Percentiles rank a stretch among this genome's conserved stretches.
Conservation (phyloP, 352 stramenopile genomes). For the Globisporangium splendens region DNA sequence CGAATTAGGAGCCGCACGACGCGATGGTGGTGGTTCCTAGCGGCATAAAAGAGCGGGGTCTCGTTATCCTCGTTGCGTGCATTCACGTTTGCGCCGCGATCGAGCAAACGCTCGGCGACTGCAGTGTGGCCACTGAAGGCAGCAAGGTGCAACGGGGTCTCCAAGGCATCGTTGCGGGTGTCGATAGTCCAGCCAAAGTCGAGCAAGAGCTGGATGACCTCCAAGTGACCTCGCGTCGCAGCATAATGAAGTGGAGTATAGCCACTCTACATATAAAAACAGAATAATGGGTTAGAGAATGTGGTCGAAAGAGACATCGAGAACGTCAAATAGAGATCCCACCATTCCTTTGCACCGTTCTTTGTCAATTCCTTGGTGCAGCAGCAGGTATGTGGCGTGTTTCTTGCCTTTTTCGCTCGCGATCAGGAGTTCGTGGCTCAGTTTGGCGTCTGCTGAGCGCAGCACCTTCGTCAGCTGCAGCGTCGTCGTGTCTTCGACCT, state of each 20-base stretch:
- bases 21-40: constrained; percentile 59
- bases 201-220: constrained; percentile 60
- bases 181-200: constrained; percentile 61
- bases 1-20: constrained; percentile 59
- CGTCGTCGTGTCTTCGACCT: constrained; percentile 14
- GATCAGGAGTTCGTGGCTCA: constrained; percentile 62
- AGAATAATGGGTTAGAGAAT: constrained; percentile 5
- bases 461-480: constrained; percentile 39
- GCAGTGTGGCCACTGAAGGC: constrained; percentile 52
- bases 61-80: constrained; percentile 48
- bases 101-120: constrained; percentile 58
- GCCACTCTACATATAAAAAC: constrained; percentile 29
- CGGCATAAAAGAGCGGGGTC: constrained; percentile 71
- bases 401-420: constrained; percentile 70
- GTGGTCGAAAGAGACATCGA: neutral
- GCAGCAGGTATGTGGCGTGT: constrained; percentile 60
- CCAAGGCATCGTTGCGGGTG: constrained; percentile 36
- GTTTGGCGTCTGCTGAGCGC: constrained; percentile 29
- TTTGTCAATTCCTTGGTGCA: constrained; percentile 58
- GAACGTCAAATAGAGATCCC: constrained; percentile 1
- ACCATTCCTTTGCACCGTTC: constrained; percentile 65
- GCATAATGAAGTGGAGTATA: constrained; percentile 73
- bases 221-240: constrained; percentile 56
- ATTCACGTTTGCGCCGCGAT: constrained; percentile 55
- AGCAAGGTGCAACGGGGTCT: constrained; percentile 72